A percentile compares a stretch with the other conserved stretches of the same genome.
Evolutionary conservation across 2,329 filamentous ascomycete genomes (phyloP).

Genomic region (Stagonosporopsis chrysanthemi): DNA sequence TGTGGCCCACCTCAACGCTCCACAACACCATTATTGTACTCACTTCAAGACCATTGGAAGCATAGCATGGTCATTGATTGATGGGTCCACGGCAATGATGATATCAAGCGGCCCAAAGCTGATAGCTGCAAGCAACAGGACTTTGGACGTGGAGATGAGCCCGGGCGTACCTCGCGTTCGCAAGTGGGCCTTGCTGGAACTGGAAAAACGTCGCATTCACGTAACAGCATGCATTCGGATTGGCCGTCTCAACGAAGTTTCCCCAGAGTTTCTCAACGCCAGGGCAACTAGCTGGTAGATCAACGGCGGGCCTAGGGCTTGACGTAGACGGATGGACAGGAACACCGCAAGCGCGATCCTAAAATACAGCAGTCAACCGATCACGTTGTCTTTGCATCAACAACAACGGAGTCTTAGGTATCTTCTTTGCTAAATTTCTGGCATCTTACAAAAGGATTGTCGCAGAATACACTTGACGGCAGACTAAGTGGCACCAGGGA

Average conservation of each 20-base stretch:
- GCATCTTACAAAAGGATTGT: not conserved
- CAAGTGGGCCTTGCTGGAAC: constrained; percentile 3
- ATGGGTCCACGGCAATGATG: no score
- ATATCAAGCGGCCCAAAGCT: constrained; percentile 5
- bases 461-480: not conserved
- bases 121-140: constrained; percentile 4
- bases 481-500: not conserved
- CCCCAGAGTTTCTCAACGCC: constrained; percentile 13
- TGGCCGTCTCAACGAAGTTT: constrained; percentile 14
- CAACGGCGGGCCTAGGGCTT: constrained; percentile 2
- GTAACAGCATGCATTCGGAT: constrained; percentile 27
- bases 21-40: constrained; percentile 2
- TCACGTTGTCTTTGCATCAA: not conserved
- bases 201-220: constrained; percentile 17
- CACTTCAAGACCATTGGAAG: constrained; percentile 10
- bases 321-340: constrained; percentile 14
- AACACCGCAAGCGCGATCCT: constrained; percentile 2
- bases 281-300: constrained; percentile 10
- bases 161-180: not conserved
- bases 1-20: not conserved
- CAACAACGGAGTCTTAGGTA: no score
- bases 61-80: not conserved
- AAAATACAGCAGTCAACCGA: not conserved
- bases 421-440: not conserved
- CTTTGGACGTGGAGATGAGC: constrained; percentile 9